Conservation (phyloP, 345 rosid genomes). For the Anacardium occidentale region DNA sequence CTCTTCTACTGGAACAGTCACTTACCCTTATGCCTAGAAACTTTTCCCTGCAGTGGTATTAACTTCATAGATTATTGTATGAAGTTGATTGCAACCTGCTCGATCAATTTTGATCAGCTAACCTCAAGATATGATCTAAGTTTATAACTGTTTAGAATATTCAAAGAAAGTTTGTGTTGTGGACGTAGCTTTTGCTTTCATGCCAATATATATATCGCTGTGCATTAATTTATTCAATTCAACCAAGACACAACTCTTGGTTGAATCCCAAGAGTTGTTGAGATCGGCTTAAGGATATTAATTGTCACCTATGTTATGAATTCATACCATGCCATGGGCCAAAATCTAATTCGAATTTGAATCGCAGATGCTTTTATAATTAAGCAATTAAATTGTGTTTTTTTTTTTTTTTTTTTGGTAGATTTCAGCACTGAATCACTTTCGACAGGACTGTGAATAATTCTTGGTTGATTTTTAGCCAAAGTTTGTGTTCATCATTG, state of each 20-base stretch:
- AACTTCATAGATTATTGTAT: not conserved
- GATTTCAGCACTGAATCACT: not conserved
- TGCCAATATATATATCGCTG: not conserved
- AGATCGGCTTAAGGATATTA: not conserved
- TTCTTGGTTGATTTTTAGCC: not conserved
- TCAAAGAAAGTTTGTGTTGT: not conserved
- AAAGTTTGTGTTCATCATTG: not conserved
- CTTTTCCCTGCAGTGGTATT: not conserved
- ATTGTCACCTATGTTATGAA: not conserved
- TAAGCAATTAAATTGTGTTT: not conserved
- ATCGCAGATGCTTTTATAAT: not conserved
- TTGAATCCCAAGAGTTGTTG: not conserved
- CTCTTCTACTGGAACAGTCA: not conserved
- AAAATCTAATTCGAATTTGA: not conserved
- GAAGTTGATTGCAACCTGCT: not conserved
- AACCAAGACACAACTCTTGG: not conserved
- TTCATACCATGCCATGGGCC: not conserved
- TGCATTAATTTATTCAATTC: not conserved
- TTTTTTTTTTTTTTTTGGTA: too few relatives aligned
- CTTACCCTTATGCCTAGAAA: not conserved
- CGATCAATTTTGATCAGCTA: constrained; percentile 5
- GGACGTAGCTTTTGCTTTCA: not conserved
- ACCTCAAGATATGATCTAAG: not conserved
- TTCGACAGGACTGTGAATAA: not conserved
- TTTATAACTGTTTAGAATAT: not conserved